Evolutionary conservation across 257 asterid genomes (phyloP).

Genomic region (Paraleonurus japonicus): DNA sequence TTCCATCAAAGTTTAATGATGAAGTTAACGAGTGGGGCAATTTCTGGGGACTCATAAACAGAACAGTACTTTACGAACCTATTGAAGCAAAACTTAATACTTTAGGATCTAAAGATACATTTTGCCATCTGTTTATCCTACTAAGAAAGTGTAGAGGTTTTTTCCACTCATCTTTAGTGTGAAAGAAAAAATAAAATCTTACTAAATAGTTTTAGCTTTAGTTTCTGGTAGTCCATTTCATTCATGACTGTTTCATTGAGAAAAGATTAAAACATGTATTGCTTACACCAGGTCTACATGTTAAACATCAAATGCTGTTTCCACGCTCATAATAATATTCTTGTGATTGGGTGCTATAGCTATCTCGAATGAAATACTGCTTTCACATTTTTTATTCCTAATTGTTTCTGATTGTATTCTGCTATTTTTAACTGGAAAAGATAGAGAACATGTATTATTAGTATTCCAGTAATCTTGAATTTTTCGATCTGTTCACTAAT

Average conservation of each 20-base stretch:
- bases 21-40: not conserved
- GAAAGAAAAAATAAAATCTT: not conserved
- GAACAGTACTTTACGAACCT: not conserved
- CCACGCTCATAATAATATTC: not conserved
- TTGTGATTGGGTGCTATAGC: not conserved
- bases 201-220: not conserved
- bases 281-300: not conserved
- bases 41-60: not conserved
- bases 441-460: not conserved
- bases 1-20: not conserved
- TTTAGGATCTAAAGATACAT: not conserved
- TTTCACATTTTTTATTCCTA: not conserved
- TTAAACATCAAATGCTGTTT: not conserved
- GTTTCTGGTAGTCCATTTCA: not conserved
- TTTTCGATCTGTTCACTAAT: slow-evolving; percentile 1
- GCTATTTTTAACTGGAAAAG: not conserved
- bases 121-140: not conserved
- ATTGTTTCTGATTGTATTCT: not conserved
- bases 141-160: not conserved
- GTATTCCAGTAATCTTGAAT: not conserved
- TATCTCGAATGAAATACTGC: not conserved
- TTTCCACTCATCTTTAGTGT: not conserved
- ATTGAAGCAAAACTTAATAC: too few species aligned
- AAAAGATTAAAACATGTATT: not conserved
- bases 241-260: not conserved